phyloP scores from a whole-genome alignment of 2,329 filamentous ascomycete species.

The Proliferodiscus dingleyae region DNA sequence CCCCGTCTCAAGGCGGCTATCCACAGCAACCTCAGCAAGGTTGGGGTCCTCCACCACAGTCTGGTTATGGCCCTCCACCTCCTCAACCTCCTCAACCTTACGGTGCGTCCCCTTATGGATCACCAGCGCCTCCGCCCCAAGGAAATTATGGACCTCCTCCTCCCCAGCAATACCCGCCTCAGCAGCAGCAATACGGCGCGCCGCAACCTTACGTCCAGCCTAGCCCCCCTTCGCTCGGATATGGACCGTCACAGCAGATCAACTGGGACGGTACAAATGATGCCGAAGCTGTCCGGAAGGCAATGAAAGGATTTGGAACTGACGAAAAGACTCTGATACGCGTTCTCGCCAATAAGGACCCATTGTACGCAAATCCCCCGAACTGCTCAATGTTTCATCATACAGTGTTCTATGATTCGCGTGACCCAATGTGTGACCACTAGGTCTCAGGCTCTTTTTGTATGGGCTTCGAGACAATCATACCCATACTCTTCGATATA shows the following conservation, averaged over 20 bases:
- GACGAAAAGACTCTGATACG: constrained; percentile 74
- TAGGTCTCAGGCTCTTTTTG: no score
- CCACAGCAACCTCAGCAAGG: constrained; percentile 11
- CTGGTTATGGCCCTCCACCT: constrained; percentile 13
- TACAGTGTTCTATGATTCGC: no score
- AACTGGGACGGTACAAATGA: constrained; percentile 64
- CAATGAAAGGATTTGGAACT: constrained; percentile 93
- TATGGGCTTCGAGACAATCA: no score
- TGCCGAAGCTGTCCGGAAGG: constrained; percentile 66
- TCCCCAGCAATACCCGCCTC: constrained; percentile 21
- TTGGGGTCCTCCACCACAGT: constrained; percentile 5
- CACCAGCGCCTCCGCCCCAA: constrained; percentile 6
- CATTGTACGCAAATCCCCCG: no score
- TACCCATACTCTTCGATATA: no score
- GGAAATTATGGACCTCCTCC: constrained; percentile 23
- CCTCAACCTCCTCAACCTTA: constrained; percentile 9
- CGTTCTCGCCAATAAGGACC: constrained; percentile 67
- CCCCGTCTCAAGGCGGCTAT: constrained; percentile 7
- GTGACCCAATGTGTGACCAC: no score
- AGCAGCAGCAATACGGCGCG: constrained; percentile 29
- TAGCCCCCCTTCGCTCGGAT: constrained; percentile 67
- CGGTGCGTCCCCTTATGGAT: constrained; percentile 1
- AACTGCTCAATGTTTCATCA: no score
- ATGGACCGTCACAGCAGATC: constrained; percentile 65
- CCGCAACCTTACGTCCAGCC: constrained; percentile 42